Percentiles rank a stretch among this genome's conserved stretches.
Conservation (phyloP, 2,329 filamentous ascomycete species). For the Colletotrichum tropicicola region DNA sequence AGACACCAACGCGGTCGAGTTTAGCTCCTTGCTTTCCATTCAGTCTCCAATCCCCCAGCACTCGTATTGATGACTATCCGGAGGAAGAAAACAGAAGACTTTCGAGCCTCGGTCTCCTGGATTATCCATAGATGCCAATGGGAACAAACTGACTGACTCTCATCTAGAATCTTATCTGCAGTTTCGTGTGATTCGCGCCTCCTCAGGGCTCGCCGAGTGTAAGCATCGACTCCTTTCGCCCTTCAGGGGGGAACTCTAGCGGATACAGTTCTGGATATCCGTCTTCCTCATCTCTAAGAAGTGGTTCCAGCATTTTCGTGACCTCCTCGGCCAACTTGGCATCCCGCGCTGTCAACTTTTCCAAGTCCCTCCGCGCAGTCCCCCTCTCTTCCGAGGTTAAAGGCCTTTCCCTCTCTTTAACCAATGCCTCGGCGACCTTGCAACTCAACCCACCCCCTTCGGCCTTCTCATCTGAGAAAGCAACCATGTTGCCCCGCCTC, state of each 20-base stretch:
- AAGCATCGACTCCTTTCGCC: slow-evolving; percentile 3
- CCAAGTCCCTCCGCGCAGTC: slow-evolving; percentile 35
- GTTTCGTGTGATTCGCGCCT: no score
- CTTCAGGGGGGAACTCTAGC: slow-evolving; percentile 31
- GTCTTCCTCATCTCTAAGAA: slow-evolving; percentile 22
- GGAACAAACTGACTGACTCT: no score
- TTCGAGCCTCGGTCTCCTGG: no score
- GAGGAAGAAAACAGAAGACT: no score
- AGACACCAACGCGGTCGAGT: no score
- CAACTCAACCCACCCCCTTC: slow-evolving; percentile 1
- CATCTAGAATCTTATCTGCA: no score
- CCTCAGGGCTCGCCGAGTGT: slow-evolving; percentile 8
- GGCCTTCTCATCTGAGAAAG: slow-evolving; percentile 32
- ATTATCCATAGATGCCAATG: no score
- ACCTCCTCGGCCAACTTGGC: slow-evolving; percentile 36
- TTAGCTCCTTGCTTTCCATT: no score
- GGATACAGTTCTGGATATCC: slow-evolving; percentile 31
- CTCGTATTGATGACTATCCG: no score
- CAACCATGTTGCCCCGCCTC: slow-evolving; percentile 47
- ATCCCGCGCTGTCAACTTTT: slow-evolving; percentile 34
- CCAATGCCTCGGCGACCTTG: slow-evolving; percentile 35
- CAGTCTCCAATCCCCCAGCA: no score
- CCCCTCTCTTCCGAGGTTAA: slow-evolving; percentile 37
- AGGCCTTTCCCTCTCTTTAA: slow-evolving; percentile 37
- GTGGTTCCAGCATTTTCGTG: slow-evolving; percentile 35